Conservation (phyloP, 225 moss, liverwort and hornwort genomes). For the Bryum argenteum region DNA sequence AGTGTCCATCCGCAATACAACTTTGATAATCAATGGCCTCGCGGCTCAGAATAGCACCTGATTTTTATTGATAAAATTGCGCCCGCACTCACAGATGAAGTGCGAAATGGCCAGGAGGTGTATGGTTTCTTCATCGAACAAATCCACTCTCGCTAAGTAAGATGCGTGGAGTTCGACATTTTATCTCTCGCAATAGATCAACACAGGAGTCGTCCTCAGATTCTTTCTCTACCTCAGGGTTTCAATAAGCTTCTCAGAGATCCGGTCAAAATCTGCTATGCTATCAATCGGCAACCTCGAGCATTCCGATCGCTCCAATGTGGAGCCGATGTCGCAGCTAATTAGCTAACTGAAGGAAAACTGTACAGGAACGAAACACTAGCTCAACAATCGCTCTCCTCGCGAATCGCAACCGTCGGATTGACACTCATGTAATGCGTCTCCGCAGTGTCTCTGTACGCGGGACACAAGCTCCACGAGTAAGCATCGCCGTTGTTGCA, state of each 20-base stretch:
- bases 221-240: not conserved
- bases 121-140: not conserved
- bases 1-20: too few species aligned
- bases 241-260: conserved; percentile 22
- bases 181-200: conserved; percentile 7
- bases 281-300: conserved; percentile 32
- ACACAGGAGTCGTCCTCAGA: conserved; percentile 24
- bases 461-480: conserved; percentile 34
- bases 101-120: conserved; percentile 14
- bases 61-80: not conserved
- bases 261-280: conserved; percentile 25
- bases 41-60: not conserved
- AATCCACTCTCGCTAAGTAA: conserved; percentile 23
- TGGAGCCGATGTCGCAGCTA: conserved; percentile 31
- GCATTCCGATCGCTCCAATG: conserved; percentile 30
- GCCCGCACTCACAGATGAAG: not conserved
- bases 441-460: conserved; percentile 37
- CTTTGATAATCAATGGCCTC: not conserved
- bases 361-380: not conserved
- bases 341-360: not conserved
- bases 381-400: conserved; percentile 30
- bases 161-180: conserved; percentile 13
- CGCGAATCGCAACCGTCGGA: conserved; percentile 30
- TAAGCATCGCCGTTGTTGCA: conserved; percentile 19
- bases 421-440: conserved; percentile 31